phyloP scores from a whole-genome alignment of 495 filamentous ascomycete genomes.

The Barbatosphaeria neglecta region DNA sequence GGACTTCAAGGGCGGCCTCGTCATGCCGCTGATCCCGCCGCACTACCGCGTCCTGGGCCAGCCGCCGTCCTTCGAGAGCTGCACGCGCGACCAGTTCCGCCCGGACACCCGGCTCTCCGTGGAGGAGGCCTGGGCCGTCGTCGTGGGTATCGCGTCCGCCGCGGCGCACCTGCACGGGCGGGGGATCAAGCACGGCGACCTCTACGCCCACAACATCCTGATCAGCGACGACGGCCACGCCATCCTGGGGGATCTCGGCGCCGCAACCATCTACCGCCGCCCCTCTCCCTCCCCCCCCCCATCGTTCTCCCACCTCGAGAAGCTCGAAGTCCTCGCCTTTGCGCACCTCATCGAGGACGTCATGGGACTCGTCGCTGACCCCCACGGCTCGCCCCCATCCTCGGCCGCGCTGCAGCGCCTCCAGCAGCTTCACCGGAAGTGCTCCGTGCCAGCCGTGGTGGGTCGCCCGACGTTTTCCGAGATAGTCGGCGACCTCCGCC shows the following conservation, averaged over 20 bases:
- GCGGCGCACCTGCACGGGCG: slow-evolving; percentile 26
- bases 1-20: slow-evolving; percentile 22
- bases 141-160: slow-evolving; percentile 26
- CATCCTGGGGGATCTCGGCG: slow-evolving; percentile 31
- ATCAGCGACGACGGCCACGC: slow-evolving; percentile 26
- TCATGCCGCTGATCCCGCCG: slow-evolving; percentile 22
- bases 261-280: slow-evolving; percentile 27
- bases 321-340: slow-evolving; percentile 34
- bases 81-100: slow-evolving; percentile 25
- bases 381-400: background rate
- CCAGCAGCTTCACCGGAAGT: slow-evolving; percentile 4
- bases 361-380: slow-evolving; percentile 7
- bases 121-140: slow-evolving; percentile 17
- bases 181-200: slow-evolving; percentile 29
- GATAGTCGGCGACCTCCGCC: background rate
- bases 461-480: slow-evolving; percentile 10
- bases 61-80: slow-evolving; percentile 17
- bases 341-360: slow-evolving; percentile 31
- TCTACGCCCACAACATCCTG: slow-evolving; percentile 34
- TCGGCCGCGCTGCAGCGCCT: background rate
- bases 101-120: slow-evolving; percentile 15
- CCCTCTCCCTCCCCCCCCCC: background rate
- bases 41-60: slow-evolving; percentile 14
- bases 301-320: slow-evolving; percentile 16
- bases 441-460: slow-evolving; percentile 3